Conservation (phyloP, 805 yeast genomes). For the Teunomyces funiuensis region DNA sequence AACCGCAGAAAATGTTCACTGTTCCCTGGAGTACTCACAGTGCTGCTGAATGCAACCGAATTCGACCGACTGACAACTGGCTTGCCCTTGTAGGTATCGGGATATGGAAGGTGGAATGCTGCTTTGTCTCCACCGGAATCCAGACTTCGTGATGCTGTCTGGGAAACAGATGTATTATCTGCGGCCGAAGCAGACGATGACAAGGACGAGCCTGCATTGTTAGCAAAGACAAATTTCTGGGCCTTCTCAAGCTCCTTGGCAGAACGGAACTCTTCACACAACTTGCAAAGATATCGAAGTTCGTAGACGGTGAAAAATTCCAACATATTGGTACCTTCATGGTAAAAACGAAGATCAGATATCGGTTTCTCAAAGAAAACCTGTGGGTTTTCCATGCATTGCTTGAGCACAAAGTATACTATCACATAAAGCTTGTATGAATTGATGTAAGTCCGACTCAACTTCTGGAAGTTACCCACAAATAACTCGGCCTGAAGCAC, state of each 20-base stretch:
- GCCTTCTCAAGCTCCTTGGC: constrained; percentile 31
- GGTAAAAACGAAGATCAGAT: constrained; percentile 26
- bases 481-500: constrained; percentile 41
- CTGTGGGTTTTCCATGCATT: constrained; percentile 42
- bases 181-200: neutral
- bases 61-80: neutral
- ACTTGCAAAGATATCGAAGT: constrained; percentile 31
- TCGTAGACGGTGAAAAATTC: constrained; percentile 38
- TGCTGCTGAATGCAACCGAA: neutral
- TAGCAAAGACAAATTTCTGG: neutral
- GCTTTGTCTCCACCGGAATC: neutral
- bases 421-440: constrained; percentile 42
- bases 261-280: constrained; percentile 39
- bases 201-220: too few relatives aligned
- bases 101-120: neutral
- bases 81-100: neutral
- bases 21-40: neutral
- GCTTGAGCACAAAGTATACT: constrained; percentile 39
- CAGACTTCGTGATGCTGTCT: neutral
- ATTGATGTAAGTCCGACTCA: constrained; percentile 38
- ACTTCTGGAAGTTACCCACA: constrained; percentile 41
- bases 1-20: neutral
- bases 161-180: neutral
- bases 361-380: constrained; percentile 32
- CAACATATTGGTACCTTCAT: constrained; percentile 40